Conservation (phyloP, 2,329 filamentous ascomycete species). For the Colletotrichum spinosum region DNA sequence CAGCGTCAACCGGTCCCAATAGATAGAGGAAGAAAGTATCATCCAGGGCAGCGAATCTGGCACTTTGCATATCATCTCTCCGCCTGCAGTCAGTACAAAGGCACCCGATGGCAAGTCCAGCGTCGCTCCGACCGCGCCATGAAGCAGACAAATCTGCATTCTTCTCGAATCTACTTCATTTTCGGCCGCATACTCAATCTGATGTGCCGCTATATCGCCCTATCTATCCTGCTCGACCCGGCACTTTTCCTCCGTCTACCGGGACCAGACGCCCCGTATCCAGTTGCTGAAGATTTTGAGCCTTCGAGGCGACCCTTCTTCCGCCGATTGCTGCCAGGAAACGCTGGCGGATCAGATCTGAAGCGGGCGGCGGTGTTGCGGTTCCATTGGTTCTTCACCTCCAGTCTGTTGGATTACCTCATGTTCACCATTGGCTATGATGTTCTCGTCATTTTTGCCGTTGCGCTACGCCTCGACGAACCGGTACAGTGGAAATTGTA, state of each 20-base stretch:
- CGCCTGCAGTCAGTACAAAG: constrained; percentile 1
- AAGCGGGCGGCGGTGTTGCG: constrained; percentile 5
- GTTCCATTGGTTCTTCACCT: not conserved
- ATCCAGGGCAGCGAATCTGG: not conserved
- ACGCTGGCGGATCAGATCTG: not conserved
- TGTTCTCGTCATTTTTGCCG: not conserved
- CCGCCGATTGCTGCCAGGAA: not conserved
- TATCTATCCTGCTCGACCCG: constrained; percentile 1
- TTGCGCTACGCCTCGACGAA: not conserved
- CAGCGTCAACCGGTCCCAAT: not conserved
- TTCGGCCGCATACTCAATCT: not conserved
- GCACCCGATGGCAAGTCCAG: not conserved
- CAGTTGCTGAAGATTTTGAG: not conserved
- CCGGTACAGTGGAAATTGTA: not conserved
- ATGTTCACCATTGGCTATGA: constrained; percentile 4
- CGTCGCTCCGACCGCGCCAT: not conserved
- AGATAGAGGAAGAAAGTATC: not conserved
- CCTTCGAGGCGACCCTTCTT: not conserved
- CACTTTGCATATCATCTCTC: constrained; percentile 3
- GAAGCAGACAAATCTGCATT: not conserved
- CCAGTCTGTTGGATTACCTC: not conserved
- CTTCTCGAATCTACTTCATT: not conserved
- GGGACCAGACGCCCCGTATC: not conserved
- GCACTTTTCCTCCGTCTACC: constrained; percentile 1
- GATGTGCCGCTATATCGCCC: not conserved